Percentiles rank a stretch among this genome's conserved stretches.
Conservation (phyloP, 768 basidiomycete genomes). For the Suillus brevipes region DNA sequence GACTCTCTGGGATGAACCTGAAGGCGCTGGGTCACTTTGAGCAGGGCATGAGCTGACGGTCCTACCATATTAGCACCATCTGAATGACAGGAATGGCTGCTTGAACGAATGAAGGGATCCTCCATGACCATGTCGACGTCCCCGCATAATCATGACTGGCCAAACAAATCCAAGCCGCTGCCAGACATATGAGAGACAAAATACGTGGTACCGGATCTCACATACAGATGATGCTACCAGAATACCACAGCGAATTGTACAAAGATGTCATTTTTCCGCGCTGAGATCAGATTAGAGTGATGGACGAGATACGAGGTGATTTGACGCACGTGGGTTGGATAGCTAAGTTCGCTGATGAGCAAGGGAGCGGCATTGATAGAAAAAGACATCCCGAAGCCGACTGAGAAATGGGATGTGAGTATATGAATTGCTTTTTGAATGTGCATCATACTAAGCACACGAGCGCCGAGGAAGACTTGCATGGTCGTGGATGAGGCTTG, state of each 20-base stretch:
- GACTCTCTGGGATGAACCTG: conserved; percentile 70
- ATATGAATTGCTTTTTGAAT: background rate
- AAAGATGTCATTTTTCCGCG: conserved; percentile 59
- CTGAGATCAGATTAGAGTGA: conserved; percentile 20
- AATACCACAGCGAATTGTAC: conserved; percentile 76
- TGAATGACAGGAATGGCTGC: conserved; percentile 58
- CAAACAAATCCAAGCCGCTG: conserved; percentile 50
- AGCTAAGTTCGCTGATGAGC: conserved; percentile 64
- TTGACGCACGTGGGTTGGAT: conserved; percentile 64
- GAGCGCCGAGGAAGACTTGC: conserved; percentile 55
- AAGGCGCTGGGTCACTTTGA: background rate
- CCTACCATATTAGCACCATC: conserved; percentile 52
- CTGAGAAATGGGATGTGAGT: conserved; percentile 30
- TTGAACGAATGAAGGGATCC: conserved; percentile 64
- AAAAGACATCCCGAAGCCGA: conserved; percentile 64
- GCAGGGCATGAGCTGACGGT: background rate
- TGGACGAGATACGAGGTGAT: background rate
- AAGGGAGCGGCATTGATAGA: conserved; percentile 64
- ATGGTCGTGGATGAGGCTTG: conserved; percentile 51
- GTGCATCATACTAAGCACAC: conserved; percentile 37
- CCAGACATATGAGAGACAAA: background rate
- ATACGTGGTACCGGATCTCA: background rate
- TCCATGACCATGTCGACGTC: conserved; percentile 57
- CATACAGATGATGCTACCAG: conserved; percentile 61
- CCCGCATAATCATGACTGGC: conserved; percentile 39